phyloP scores from a whole-genome alignment of 331 rosid genomes.

The Quercus lobata region DNA sequence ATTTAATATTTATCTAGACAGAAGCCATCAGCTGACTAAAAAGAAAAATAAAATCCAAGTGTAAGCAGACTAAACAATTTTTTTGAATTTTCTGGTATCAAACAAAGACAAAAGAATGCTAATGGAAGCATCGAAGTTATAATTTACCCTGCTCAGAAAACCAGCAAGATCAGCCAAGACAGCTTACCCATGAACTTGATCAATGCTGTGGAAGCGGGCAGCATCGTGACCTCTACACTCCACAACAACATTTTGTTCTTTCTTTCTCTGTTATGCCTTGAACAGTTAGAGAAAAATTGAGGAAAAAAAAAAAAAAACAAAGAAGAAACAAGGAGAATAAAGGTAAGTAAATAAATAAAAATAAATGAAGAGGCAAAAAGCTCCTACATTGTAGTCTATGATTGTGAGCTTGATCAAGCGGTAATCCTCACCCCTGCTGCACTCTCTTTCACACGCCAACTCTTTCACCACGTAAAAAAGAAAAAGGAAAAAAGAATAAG shows the following conservation, averaged over 20 bases:
- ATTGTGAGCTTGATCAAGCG: conserved; percentile 88
- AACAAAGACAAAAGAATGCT: background rate
- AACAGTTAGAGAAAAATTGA: conserved; percentile 1
- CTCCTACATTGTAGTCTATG: conserved; percentile 70
- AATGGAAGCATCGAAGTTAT: background rate
- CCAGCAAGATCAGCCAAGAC: conserved; percentile 12
- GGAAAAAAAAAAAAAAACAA: background rate
- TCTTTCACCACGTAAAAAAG: conserved; percentile 43
- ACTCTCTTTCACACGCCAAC: conserved; percentile 91
- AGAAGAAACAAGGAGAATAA: background rate
- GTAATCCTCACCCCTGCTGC: conserved; percentile 98
- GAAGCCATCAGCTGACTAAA: background rate
- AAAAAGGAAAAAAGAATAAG: conserved; percentile 16
- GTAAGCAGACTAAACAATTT: no score
- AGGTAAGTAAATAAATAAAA: background rate
- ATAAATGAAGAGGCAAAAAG: conserved; percentile 1
- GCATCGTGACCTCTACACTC: conserved; percentile 97
- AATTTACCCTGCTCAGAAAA: background rate
- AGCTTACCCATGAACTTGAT: conserved; percentile 86
- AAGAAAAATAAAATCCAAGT: no score
- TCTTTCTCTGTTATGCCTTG: conserved; percentile 44
- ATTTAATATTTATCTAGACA: background rate
- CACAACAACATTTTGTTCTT: conserved; percentile 61
- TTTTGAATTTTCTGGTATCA: no score
- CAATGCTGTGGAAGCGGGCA: conserved; percentile 64